Conservation (phyloP, 805 yeast genomes). For the Kazachstania bromeliacearum region DNA sequence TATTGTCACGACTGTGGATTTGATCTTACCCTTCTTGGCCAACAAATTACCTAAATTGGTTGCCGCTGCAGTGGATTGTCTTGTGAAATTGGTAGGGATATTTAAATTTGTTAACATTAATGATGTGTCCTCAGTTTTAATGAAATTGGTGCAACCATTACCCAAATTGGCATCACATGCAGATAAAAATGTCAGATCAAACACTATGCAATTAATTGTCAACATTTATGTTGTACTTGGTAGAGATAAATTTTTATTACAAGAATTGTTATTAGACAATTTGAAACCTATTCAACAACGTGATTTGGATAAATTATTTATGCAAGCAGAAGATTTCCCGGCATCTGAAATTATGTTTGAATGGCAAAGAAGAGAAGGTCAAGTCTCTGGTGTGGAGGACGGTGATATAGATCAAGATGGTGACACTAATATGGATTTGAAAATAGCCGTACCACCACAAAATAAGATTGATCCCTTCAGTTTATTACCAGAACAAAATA, state of each 20-base stretch:
- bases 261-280: conserved; percentile 50
- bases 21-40: conserved; percentile 46
- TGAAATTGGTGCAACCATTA: conserved; percentile 44
- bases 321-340: conserved; percentile 10
- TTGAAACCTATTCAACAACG: conserved; percentile 89
- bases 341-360: conserved; percentile 7
- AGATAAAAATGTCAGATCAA: conserved; percentile 76
- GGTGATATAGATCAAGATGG: conserved; percentile 29
- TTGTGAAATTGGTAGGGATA: conserved; percentile 42
- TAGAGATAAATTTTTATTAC: conserved; percentile 36
- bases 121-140: background rate
- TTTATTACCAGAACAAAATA: conserved; percentile 58
- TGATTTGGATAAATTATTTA: conserved; percentile 66
- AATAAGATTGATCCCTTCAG: conserved; percentile 55
- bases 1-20: conserved; percentile 51
- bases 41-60: conserved; percentile 72
- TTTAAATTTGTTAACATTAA: conserved; percentile 17
- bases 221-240: conserved; percentile 72
- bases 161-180: conserved; percentile 75
- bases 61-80: conserved; percentile 51
- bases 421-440: conserved; percentile 28
- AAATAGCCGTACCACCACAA: background rate
- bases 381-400: background rate
- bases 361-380: conserved; percentile 8
- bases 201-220: conserved; percentile 58